phyloP scores from a whole-genome alignment of 129 eudicot genomes.

The Solidago caesia region DNA sequence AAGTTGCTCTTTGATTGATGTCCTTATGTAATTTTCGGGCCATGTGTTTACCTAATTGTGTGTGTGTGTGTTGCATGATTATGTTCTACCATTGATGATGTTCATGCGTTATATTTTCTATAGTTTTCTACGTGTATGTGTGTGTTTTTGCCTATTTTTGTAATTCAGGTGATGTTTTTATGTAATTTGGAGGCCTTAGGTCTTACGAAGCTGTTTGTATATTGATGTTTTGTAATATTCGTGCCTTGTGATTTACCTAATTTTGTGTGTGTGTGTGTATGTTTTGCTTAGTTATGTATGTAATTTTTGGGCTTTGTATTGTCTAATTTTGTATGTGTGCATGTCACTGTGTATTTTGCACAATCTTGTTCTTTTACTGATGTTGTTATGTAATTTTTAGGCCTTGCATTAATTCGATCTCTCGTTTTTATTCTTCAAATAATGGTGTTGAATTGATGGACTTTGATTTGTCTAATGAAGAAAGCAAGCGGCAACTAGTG shows the following conservation, averaged over 20 bases:
- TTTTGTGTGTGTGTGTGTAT: neutral
- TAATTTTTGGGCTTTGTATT: neutral
- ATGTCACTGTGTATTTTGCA: neutral
- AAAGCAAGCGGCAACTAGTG: constrained; percentile 60
- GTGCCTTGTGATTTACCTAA: neutral
- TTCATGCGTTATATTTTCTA: too few relatives aligned
- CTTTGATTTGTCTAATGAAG: constrained; percentile 62
- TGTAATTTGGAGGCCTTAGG: neutral
- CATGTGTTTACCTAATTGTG: neutral
- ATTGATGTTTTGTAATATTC: neutral
- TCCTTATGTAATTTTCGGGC: neutral
- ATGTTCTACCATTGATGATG: neutral
- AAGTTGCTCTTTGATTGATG: neutral
- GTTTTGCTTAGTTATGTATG: neutral
- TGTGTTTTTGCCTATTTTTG: neutral
- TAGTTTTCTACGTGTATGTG: too few relatives aligned
- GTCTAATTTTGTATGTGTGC: neutral
- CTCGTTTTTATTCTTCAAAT: constrained; percentile 43
- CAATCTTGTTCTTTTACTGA: constrained; percentile 12
- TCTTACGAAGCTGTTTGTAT: neutral
- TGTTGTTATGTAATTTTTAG: constrained; percentile 28
- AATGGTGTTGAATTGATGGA: constrained; percentile 28
- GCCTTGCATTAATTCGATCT: constrained; percentile 38
- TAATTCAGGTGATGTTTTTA: neutral
- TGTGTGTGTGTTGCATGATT: neutral